Evolutionary conservation across 2,329 filamentous ascomycete genomes (phyloP).

Genomic region (Endocalyx cinctus): DNA sequence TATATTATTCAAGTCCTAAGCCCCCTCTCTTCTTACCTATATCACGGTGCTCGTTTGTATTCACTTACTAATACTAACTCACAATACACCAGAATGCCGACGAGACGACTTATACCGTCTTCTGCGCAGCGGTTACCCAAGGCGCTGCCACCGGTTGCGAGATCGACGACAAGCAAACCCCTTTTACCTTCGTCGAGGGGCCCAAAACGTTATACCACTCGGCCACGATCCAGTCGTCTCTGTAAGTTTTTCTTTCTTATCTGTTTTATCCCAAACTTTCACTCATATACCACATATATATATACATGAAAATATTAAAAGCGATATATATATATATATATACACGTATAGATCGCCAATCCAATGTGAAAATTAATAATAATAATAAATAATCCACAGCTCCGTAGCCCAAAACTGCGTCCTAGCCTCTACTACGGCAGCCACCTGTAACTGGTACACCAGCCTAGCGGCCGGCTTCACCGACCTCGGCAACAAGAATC

Average conservation of each 20-base stretch:
- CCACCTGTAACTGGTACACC: background rate
- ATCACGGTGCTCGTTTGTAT: background rate
- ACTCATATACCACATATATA: too few species aligned
- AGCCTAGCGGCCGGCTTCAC: background rate
- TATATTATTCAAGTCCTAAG: background rate
- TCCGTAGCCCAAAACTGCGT: background rate
- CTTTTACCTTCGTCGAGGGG: conserved; percentile 11
- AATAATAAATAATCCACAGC: background rate
- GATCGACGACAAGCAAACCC: conserved; percentile 4
- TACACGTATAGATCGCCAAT: too few species aligned
- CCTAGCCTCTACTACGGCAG: background rate
- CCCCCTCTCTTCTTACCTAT: too few species aligned
- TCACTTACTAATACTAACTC: background rate
- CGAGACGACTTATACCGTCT: conserved; percentile 13
- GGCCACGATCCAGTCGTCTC: background rate
- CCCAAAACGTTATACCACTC: conserved; percentile 7
- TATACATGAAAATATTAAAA: too few species aligned
- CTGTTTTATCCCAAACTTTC: background rate
- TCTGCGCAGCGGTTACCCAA: conserved; percentile 6
- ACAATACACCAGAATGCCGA: conserved; percentile 6
- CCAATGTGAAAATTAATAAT: background rate
- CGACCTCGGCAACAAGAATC: too few species aligned
- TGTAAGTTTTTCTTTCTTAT: conserved; percentile 4
- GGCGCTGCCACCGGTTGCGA: conserved; percentile 1
- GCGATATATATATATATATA: too few species aligned